Base-by-base conservation (phyloP, 192 early-diverging fungal genomes). In the Podila minutissima region DNA sequence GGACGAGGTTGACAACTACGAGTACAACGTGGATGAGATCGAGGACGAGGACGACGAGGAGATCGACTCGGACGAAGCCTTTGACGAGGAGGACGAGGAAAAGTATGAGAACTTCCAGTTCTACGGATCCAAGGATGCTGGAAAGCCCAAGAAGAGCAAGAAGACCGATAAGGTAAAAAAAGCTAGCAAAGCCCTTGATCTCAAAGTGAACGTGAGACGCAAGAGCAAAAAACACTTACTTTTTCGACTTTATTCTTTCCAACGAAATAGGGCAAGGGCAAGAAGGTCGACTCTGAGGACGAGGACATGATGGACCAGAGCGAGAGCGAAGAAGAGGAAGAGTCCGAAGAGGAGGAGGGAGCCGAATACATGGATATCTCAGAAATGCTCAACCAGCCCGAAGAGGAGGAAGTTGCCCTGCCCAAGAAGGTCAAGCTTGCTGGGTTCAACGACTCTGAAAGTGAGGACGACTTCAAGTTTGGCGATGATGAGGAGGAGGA, bases 11-110 rank as follows among this genome's bases (percentile, higher is more conserved):
- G 89, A 90, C 15, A 91, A 90, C 69, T 87, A 89, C 58, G 91
- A 93, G 67, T 95, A 93, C 82, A 88, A 95, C 63, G 87, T 90
- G 8, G 93, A 92, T 46, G 83, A 89, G 28, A 94, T 98, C 41
- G 89, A 93, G 28, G 85, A 89, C 6, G 95, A 96, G 65, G 95
- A 98, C 75, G 96, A 98, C 72, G 96, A 98, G 73, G 96, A 97
- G 65, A 96, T 97, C 59, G 91, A 94, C 41, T 94, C 95, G 50
- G 96, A 98, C 71, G 95, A 93, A 32, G 96, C 96, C 7, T 97
- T 97, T 84, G 88, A 95, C 60, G 91, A 91, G 17, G 87, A 85
- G 55, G 96, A 97, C 67, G 95, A 97, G 60, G 93, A 96, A 61
- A 82, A 90, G 61, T 98, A 94, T 73, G 93, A 92, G 32, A 74